Evolutionary conservation across 2,329 filamentous ascomycete species (phyloP).

Genomic region (Coleophoma cylindrospora): DNA sequence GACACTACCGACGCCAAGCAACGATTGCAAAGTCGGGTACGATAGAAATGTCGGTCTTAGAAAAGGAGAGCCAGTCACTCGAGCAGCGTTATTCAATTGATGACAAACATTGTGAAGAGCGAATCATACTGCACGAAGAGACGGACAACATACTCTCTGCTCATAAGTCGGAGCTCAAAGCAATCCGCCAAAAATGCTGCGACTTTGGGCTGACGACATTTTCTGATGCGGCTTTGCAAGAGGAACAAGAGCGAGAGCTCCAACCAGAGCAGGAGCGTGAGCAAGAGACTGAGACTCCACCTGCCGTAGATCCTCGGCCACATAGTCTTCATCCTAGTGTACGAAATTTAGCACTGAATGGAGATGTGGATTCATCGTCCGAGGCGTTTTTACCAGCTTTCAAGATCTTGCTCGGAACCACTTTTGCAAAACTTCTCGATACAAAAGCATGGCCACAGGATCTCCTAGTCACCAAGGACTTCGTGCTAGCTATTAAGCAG

Average conservation of each 20-base stretch:
- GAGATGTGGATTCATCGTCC: constrained; percentile 21
- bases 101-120: not conserved
- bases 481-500: constrained; percentile 35
- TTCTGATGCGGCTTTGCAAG: constrained; percentile 38
- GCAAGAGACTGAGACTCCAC: constrained; percentile 45
- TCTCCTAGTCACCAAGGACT: constrained; percentile 45
- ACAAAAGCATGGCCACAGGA: constrained; percentile 28
- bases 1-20: constrained; percentile 33
- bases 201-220: constrained; percentile 29
- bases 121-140: not conserved
- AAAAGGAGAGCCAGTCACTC: constrained; percentile 48
- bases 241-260: constrained; percentile 68
- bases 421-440: constrained; percentile 27
- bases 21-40: not conserved
- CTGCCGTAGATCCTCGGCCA: constrained; percentile 27
- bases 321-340: constrained; percentile 42
- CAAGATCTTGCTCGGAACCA: constrained; percentile 24
- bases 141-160: not conserved
- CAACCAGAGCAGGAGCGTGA: constrained; percentile 59
- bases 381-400: constrained; percentile 41
- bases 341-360: constrained; percentile 31
- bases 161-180: not conserved
- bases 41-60: constrained; percentile 33
- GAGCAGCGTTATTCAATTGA: constrained; percentile 41
- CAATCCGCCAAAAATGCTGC: constrained; percentile 28